Conservation (phyloP, 2,329 filamentous ascomycete genomes). For the Triangularia setosa region DNA sequence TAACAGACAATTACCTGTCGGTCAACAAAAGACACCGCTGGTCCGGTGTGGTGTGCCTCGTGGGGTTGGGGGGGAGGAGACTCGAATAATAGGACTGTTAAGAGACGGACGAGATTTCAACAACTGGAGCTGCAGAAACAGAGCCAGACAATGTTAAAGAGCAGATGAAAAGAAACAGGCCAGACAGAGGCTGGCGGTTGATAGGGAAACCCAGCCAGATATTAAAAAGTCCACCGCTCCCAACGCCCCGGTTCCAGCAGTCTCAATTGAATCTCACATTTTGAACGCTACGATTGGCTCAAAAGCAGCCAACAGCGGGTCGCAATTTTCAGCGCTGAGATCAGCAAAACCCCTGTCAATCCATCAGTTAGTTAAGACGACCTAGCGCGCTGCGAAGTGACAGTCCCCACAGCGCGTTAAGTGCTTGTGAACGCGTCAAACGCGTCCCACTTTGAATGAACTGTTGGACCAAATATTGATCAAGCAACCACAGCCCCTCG, state of each 20-base stretch:
- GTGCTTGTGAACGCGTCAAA: constrained; percentile 10
- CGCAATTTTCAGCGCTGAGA: background rate
- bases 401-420: constrained; percentile 10
- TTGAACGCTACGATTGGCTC: background rate
- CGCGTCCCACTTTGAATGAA: constrained; percentile 4
- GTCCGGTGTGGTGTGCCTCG: background rate
- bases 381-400: background rate
- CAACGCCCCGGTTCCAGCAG: background rate
- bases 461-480: constrained; percentile 6
- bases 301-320: background rate
- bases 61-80: background rate
- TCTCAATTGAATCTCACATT: background rate
- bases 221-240: background rate
- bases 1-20: background rate
- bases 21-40: background rate
- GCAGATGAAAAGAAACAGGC: background rate
- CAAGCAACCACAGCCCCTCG: constrained; percentile 8
- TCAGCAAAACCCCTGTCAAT: background rate
- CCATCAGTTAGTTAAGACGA: background rate
- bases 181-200: background rate
- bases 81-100: background rate
- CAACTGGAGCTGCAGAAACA: background rate
- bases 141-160: background rate
- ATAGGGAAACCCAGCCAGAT: background rate
- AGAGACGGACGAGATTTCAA: background rate